Evolutionary conservation across 306 rosid species (phyloP).

Genomic region (Fagus sylvatica): DNA sequence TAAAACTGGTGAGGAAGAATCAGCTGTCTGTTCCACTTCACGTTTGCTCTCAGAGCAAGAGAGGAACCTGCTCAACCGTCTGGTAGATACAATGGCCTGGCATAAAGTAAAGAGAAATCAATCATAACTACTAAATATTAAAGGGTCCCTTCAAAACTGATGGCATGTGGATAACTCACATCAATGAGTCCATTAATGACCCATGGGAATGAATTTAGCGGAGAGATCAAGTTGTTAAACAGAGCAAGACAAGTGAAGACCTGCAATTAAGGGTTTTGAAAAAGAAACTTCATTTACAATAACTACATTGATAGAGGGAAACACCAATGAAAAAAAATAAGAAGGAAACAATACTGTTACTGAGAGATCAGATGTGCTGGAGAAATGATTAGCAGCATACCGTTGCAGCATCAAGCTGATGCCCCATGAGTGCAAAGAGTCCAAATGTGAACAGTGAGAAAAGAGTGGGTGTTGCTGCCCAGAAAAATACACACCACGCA

Average conservation of each 20-base stretch:
- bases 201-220: slow-evolving; percentile 97
- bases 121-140: not conserved
- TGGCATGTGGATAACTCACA: slow-evolving; percentile 51
- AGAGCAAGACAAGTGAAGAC: slow-evolving; percentile 99
- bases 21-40: slow-evolving; percentile 32
- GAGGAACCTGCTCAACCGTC: slow-evolving; percentile 78
- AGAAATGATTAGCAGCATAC: slow-evolving; percentile 44
- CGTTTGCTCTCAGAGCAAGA: slow-evolving; percentile 61
- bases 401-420: slow-evolving; percentile 95
- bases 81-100: slow-evolving; percentile 77
- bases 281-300: slow-evolving; percentile 28
- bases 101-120: slow-evolving; percentile 24
- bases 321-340: not conserved
- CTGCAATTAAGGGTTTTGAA: slow-evolving; percentile 49
- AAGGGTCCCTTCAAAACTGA: slow-evolving; percentile 10
- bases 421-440: slow-evolving; percentile 79
- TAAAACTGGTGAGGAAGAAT: slow-evolving; percentile 38
- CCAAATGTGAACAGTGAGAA: slow-evolving; percentile 94
- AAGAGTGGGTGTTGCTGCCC: slow-evolving; percentile 96
- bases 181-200: slow-evolving; percentile 96
- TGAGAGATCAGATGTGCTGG: slow-evolving; percentile 17
- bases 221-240: slow-evolving; percentile 85
- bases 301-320: not conserved
- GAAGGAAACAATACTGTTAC: slow-evolving; percentile 19
- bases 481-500: slow-evolving; percentile 99